phyloP scores from a whole-genome alignment of 208 protist species.

The Crithidia expoeki region DNA sequence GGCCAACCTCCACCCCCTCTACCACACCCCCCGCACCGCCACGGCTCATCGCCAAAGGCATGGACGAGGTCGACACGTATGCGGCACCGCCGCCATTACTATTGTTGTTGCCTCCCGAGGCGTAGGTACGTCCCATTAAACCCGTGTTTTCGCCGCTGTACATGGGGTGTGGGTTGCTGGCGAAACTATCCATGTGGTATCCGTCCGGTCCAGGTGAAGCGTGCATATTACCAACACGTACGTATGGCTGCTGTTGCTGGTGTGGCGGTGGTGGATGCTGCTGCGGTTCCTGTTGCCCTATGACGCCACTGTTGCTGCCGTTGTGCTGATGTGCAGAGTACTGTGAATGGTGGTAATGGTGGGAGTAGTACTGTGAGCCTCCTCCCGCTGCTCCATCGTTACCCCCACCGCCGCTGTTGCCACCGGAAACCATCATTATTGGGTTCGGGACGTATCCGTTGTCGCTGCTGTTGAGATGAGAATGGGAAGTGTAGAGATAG shows the following conservation, averaged over 20 bases:
- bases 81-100: neutral
- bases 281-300: neutral
- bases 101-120: neutral
- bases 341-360: neutral
- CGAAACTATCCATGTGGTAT: neutral
- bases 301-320: neutral
- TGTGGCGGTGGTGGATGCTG: neutral
- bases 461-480: neutral
- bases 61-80: neutral
- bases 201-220: neutral
- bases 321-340: neutral
- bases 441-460: constrained; percentile 6
- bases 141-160: constrained; percentile 1
- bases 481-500: neutral
- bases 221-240: constrained; percentile 6
- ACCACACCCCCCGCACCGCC: neutral
- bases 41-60: neutral
- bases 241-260: constrained; percentile 17
- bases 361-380: neutral
- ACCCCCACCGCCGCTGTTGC: no score
- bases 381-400: constrained; percentile 1
- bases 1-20: constrained; percentile 7
- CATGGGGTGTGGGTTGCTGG: neutral
- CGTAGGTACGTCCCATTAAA: constrained; percentile 9
- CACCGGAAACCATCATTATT: neutral